Percentiles rank a stretch among this genome's conserved stretches.
Evolutionary conservation across 805 yeast species (phyloP).

Genomic region (Teunomyces kruisii): DNA sequence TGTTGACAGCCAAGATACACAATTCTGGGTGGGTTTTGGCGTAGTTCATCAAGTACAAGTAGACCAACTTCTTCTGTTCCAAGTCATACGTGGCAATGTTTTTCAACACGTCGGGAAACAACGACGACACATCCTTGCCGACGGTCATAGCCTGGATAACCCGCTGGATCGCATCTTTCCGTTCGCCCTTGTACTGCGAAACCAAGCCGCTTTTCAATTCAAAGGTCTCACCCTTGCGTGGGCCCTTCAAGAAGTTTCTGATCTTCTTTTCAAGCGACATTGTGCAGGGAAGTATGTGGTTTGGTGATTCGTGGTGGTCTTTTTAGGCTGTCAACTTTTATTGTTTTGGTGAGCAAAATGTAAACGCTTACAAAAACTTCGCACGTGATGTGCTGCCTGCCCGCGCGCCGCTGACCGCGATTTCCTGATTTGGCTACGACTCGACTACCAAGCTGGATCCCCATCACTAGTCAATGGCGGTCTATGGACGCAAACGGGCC

Average conservation of each 20-base stretch:
- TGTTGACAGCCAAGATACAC: slow-evolving; percentile 93
- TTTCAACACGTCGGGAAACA: slow-evolving; percentile 94
- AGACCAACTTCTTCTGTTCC: slow-evolving; percentile 95
- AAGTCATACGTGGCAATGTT: slow-evolving; percentile 95
- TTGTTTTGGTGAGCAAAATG: slow-evolving; percentile 1
- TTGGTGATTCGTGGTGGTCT: background rate
- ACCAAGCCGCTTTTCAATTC: slow-evolving; percentile 89
- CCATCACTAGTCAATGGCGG: background rate
- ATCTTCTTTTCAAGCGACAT: slow-evolving; percentile 46
- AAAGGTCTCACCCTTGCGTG: slow-evolving; percentile 71
- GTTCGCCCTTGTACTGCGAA: slow-evolving; percentile 89
- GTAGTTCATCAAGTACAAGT: slow-evolving; percentile 92
- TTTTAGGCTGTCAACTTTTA: background rate
- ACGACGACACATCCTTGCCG: slow-evolving; percentile 91
- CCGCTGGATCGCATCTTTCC: slow-evolving; percentile 95
- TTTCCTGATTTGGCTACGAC: no score
- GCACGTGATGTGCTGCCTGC: no score
- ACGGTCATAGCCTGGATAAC: slow-evolving; percentile 98
- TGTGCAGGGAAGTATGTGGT: slow-evolving; percentile 4
- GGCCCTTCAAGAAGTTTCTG: slow-evolving; percentile 43
- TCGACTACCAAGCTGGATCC: no score
- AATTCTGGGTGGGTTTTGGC: slow-evolving; percentile 96
- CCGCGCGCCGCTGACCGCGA: no score
- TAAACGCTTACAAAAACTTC: no score
- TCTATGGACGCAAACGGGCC: background rate